phyloP scores from a whole-genome alignment of 768 basidiomycete species.

The Mycena albidolilacea region DNA sequence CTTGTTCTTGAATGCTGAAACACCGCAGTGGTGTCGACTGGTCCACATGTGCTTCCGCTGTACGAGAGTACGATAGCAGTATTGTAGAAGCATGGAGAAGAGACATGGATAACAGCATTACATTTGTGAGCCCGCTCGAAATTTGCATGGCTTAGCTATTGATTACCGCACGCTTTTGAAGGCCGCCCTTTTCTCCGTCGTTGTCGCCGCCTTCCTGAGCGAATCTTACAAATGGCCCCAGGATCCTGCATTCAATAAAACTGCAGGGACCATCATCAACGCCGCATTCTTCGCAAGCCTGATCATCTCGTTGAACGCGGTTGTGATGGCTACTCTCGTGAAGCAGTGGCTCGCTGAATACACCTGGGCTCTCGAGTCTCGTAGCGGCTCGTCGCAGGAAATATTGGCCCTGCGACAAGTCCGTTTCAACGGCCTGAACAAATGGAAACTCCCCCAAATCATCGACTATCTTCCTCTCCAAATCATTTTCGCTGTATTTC shows the following conservation, averaged over 20 bases:
- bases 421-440: conserved; percentile 37
- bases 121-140: conserved; percentile 27
- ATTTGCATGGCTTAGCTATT: conserved; percentile 11
- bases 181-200: conserved; percentile 34
- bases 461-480: conserved; percentile 37
- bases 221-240: conserved; percentile 34
- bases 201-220: conserved; percentile 35
- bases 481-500: conserved; percentile 31
- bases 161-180: conserved; percentile 9
- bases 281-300: conserved; percentile 42
- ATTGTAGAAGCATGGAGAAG: conserved; percentile 31
- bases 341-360: conserved; percentile 45
- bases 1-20: conserved; percentile 12
- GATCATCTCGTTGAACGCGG: conserved; percentile 40
- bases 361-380: conserved; percentile 32
- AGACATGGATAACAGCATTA: conserved; percentile 33
- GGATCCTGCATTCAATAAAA: conserved; percentile 27
- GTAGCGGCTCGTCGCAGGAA: conserved; percentile 27
- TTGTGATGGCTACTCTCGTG: conserved; percentile 42
- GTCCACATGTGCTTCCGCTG: conserved; percentile 30
- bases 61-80: conserved; percentile 32
- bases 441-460: conserved; percentile 38
- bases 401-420: conserved; percentile 37
- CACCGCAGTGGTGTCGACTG: conserved; percentile 23
- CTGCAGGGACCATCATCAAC: conserved; percentile 37